These are phyloP conservation scores for Kodamaea lidongshanica DNA, from an alignment of 805 yeast species.

Conservation along the genomic window DNA sequence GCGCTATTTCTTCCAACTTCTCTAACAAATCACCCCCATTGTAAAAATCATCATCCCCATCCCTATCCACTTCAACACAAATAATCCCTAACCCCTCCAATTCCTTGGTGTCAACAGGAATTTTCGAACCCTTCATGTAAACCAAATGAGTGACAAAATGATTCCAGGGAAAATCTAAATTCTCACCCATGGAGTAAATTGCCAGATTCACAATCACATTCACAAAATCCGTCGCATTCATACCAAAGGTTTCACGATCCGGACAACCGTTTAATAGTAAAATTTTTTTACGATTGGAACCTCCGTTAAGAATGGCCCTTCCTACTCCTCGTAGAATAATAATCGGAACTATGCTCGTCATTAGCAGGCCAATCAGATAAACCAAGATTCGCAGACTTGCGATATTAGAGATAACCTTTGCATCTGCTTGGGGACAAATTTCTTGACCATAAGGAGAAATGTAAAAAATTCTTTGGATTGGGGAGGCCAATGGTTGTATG, in stretches of 20 bases:
- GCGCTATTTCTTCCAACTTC: constrained; percentile 1
- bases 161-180: constrained; percentile 26
- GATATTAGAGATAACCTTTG: constrained; percentile 50
- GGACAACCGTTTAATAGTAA: constrained; percentile 64
- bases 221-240: constrained; percentile 56
- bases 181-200: constrained; percentile 36
- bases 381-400: constrained; percentile 49
- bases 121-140: constrained; percentile 46
- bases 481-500: constrained; percentile 59
- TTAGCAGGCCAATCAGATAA: constrained; percentile 80
- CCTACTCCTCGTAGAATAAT: constrained; percentile 70
- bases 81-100: constrained; percentile 38
- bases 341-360: constrained; percentile 83
- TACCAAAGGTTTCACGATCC: constrained; percentile 76
- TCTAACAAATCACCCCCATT: constrained; percentile 37
- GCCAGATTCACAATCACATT: constrained; percentile 51
- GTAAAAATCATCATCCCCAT: constrained; percentile 24
- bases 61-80: constrained; percentile 38
- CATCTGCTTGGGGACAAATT: constrained; percentile 66
- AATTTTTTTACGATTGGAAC: constrained; percentile 39
- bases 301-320: constrained; percentile 40
- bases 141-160: constrained; percentile 59
- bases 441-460: constrained; percentile 87
- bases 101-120: constrained; percentile 40
- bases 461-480: constrained; percentile 67